phyloP scores from a whole-genome alignment of 169 alveolate genomes.

The Plasmodium cynomolgi region DNA sequence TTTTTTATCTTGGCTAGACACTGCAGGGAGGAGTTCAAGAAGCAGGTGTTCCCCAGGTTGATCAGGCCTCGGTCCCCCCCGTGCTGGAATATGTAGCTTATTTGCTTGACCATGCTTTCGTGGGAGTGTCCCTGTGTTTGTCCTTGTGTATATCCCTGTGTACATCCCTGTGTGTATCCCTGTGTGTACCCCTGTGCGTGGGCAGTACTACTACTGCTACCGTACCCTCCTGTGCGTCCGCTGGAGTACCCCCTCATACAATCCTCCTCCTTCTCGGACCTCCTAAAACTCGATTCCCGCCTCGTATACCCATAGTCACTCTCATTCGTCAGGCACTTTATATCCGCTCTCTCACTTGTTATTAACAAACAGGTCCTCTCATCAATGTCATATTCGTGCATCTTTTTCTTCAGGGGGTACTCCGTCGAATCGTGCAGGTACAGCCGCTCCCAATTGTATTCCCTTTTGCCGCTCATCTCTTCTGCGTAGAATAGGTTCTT shows the following conservation, averaged over 20 bases:
- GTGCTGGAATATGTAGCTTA: conserved; percentile 36
- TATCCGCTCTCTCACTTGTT: conserved; percentile 36
- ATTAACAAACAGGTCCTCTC: conserved; percentile 35
- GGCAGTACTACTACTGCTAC: neutral
- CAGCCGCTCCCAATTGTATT: conserved; percentile 31
- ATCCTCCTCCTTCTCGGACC: neutral
- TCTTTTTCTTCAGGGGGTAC: conserved; percentile 5
- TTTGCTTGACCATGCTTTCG: neutral
- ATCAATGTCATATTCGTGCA: conserved; percentile 27
- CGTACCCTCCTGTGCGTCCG: neutral
- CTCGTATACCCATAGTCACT: neutral
- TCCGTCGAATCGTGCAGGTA: conserved; percentile 16
- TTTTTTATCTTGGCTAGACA: conserved; percentile 85
- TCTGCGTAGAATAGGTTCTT: conserved; percentile 55
- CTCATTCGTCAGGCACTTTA: conserved; percentile 42
- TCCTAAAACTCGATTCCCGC: neutral
- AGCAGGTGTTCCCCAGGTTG: conserved; percentile 82
- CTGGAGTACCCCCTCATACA: neutral
- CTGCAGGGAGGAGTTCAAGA: conserved; percentile 87
- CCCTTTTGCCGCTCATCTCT: conserved; percentile 3
- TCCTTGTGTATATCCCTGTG: neutral
- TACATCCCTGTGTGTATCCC: neutral
- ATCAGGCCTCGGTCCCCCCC: conserved; percentile 79
- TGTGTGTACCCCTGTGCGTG: neutral
- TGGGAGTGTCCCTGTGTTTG: neutral